A percentile compares a stretch with the other conserved stretches of the same genome.
Conservation (phyloP, 352 stramenopile species). For the Globisporangium megalacanthum region DNA sequence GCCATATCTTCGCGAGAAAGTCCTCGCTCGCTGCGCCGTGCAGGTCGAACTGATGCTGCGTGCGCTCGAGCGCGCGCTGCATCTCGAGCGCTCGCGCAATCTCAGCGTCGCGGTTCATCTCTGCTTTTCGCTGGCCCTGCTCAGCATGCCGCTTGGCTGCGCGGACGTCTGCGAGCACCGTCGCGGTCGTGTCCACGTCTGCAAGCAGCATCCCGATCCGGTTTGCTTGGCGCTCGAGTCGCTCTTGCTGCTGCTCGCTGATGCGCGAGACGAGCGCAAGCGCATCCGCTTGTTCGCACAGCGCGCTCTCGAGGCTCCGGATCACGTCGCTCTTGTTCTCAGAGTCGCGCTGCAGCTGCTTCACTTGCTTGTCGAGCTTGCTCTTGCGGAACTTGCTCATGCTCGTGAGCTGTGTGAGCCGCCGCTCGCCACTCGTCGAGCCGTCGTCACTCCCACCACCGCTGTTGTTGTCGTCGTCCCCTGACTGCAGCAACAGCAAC, state of each 20-base stretch:
- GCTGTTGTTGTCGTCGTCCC: slow-evolving; percentile 3
- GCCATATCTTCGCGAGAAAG: slow-evolving; percentile 44
- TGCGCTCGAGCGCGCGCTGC: slow-evolving; percentile 27
- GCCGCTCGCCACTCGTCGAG: neutral
- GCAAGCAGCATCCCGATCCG: slow-evolving; percentile 46
- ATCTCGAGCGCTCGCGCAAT: slow-evolving; percentile 39
- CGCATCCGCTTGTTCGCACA: slow-evolving; percentile 51
- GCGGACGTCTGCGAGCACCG: slow-evolving; percentile 20
- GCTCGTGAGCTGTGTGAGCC: slow-evolving; percentile 27
- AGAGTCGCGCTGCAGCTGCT: slow-evolving; percentile 49
- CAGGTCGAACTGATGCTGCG: slow-evolving; percentile 46
- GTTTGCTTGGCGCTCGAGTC: slow-evolving; percentile 33
- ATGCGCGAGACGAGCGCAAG: slow-evolving; percentile 32
- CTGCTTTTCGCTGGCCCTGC: slow-evolving; percentile 24
- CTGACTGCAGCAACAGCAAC: slow-evolving; percentile 5
- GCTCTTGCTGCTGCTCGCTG: slow-evolving; percentile 35
- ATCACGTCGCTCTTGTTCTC: slow-evolving; percentile 41
- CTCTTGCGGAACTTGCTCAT: slow-evolving; percentile 68
- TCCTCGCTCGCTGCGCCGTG: slow-evolving; percentile 49
- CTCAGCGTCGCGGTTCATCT: slow-evolving; percentile 40
- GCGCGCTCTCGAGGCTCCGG: slow-evolving; percentile 37
- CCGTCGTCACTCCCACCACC: slow-evolving; percentile 7
- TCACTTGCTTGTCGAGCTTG: slow-evolving; percentile 58
- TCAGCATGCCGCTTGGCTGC: slow-evolving; percentile 16
- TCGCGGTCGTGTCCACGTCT: slow-evolving; percentile 36